Evolutionary conservation across 306 rosid species (phyloP).

Genomic region (Gleditsia sinensis): DNA sequence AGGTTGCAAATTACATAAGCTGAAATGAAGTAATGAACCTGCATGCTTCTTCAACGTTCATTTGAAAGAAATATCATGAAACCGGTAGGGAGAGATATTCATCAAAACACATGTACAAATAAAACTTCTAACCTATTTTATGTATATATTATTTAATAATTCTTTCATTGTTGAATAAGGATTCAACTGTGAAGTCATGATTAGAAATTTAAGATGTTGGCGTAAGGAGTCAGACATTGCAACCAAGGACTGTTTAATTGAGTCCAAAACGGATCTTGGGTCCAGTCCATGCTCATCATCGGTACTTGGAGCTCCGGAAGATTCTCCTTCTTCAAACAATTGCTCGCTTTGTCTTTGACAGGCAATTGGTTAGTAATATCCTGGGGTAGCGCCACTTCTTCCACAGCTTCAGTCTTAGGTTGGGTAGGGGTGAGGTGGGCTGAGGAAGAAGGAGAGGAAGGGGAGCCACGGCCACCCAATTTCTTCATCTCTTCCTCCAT

Average conservation of each 20-base stretch:
- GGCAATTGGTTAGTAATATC: background rate
- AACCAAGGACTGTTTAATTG: slow-evolving; percentile 86
- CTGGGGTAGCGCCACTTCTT: slow-evolving; percentile 19
- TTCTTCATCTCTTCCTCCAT: slow-evolving; percentile 69
- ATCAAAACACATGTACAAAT: no score
- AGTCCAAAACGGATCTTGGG: slow-evolving; percentile 74
- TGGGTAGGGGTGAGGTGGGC: slow-evolving; percentile 46
- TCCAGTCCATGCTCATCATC: slow-evolving; percentile 58
- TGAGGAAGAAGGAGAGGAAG: slow-evolving; percentile 60
- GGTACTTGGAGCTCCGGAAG: slow-evolving; percentile 76
- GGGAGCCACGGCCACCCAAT: slow-evolving; percentile 49
- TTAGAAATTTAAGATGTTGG: slow-evolving; percentile 63
- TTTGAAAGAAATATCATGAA: no score
- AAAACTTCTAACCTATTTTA: no score
- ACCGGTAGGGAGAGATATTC: no score
- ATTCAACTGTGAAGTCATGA: no score
- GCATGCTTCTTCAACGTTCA: no score
- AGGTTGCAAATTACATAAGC: no score
- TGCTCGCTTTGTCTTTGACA: slow-evolving; percentile 27
- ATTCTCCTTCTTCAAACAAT: slow-evolving; percentile 38
- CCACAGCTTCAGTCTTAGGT: slow-evolving; percentile 51
- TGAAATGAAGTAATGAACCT: no score
- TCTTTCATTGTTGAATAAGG: no score
- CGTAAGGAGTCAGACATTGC: slow-evolving; percentile 59
- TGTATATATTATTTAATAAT: no score